These are phyloP conservation scores for Talaromyces ruber DNA, from an alignment of 495 filamentous ascomycete species.

Conservation along the genomic window DNA sequence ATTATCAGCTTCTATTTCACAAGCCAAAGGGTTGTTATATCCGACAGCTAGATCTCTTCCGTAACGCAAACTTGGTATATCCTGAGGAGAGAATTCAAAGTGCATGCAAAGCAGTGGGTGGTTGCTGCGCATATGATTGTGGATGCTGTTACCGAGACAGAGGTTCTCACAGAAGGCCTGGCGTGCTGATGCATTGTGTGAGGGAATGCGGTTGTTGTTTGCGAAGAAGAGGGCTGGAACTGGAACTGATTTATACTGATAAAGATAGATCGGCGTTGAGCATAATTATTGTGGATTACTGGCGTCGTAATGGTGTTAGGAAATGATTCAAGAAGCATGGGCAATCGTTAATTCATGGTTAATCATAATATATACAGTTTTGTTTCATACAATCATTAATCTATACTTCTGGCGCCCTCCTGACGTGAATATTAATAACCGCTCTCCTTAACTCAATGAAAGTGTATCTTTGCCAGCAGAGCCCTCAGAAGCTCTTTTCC, in stretches of 20 bases:
- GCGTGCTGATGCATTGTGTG: background rate
- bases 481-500: no score
- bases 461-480: no score
- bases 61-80: background rate
- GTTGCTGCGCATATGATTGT: slow-evolving; percentile 4
- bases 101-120: background rate
- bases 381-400: no score
- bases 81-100: background rate
- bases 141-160: slow-evolving; percentile 1
- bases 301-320: background rate
- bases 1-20: no score
- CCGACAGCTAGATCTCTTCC: background rate
- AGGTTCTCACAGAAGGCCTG: background rate
- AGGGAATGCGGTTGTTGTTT: background rate
- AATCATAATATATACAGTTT: no score
- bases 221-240: background rate
- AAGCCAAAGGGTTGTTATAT: slow-evolving; percentile 1
- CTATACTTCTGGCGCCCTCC: no score
- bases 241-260: background rate
- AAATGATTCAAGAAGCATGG: background rate
- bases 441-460: no score
- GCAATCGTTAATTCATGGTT: no score
- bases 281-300: background rate
- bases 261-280: background rate
- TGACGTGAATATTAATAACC: no score